phyloP scores from a whole-genome alignment of 192 early-diverging fungal species.

The Coemansia sp. region DNA sequence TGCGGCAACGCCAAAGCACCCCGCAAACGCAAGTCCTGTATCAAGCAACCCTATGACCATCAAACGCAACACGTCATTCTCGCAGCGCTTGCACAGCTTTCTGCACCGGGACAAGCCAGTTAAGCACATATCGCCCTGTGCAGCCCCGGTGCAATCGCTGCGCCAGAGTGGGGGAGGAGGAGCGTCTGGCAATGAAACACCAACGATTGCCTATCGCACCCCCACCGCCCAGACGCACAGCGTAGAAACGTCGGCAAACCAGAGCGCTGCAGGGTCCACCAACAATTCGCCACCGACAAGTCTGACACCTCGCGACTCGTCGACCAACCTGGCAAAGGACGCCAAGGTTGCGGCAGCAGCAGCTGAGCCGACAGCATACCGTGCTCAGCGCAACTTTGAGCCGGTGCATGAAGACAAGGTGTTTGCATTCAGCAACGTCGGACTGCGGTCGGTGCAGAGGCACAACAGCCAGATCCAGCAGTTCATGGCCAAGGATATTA shows the following conservation, averaged over 20 bases:
- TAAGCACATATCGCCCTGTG: slow-evolving; percentile 13
- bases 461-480: slow-evolving; percentile 33
- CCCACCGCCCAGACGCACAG: slow-evolving; percentile 38
- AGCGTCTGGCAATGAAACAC: slow-evolving; percentile 27
- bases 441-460: slow-evolving; percentile 41
- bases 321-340: slow-evolving; percentile 28
- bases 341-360: background rate
- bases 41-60: slow-evolving; percentile 37
- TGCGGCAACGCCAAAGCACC: slow-evolving; percentile 13
- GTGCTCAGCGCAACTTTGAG: slow-evolving; percentile 49
- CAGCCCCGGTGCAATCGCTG: slow-evolving; percentile 18
- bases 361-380: slow-evolving; percentile 23
- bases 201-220: slow-evolving; percentile 53
- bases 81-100: slow-evolving; percentile 54
- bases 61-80: slow-evolving; percentile 55
- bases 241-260: slow-evolving; percentile 29
- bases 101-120: slow-evolving; percentile 50
- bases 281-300: slow-evolving; percentile 36
- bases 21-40: background rate
- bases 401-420: slow-evolving; percentile 47
- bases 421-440: slow-evolving; percentile 45
- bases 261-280: slow-evolving; percentile 26
- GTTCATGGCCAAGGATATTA: slow-evolving; percentile 18
- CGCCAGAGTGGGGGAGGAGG: slow-evolving; percentile 1
- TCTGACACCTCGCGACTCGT: slow-evolving; percentile 21